phyloP scores from a whole-genome alignment of 768 basidiomycete genomes.

The Lactarius pseudohatsudake region DNA sequence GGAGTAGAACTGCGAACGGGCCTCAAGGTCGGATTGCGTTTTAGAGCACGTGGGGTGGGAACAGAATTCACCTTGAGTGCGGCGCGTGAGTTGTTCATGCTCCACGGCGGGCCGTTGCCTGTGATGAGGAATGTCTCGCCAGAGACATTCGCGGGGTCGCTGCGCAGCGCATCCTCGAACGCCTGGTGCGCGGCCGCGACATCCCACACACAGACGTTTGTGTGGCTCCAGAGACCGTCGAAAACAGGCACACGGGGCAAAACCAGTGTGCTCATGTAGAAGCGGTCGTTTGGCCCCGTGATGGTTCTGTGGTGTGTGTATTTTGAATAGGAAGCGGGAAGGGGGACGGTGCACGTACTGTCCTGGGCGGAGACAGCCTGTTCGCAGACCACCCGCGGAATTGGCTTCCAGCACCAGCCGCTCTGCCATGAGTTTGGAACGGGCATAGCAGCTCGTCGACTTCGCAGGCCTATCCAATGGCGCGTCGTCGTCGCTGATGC shows the following conservation, averaged over 20 bases:
- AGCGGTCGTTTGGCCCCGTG: slow-evolving; percentile 38
- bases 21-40: neutral
- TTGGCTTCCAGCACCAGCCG: slow-evolving; percentile 55
- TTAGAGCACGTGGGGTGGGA: neutral
- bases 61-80: slow-evolving; percentile 35
- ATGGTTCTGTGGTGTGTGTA: slow-evolving; percentile 33
- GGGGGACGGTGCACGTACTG: slow-evolving; percentile 31
- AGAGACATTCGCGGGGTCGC: slow-evolving; percentile 32
- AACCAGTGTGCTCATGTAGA: slow-evolving; percentile 36
- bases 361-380: slow-evolving; percentile 41
- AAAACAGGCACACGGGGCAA: slow-evolving; percentile 37
- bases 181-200: slow-evolving; percentile 39
- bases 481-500: slow-evolving; percentile 51
- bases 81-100: slow-evolving; percentile 33
- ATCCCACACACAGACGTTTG: slow-evolving; percentile 40
- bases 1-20: slow-evolving; percentile 35
- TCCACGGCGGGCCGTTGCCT: slow-evolving; percentile 38
- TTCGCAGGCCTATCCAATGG: slow-evolving; percentile 41
- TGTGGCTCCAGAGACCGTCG: slow-evolving; percentile 36
- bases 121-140: slow-evolving; percentile 40
- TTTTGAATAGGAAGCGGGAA: neutral
- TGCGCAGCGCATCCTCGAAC: slow-evolving; percentile 35
- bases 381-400: slow-evolving; percentile 44
- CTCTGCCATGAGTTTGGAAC: slow-evolving; percentile 56
- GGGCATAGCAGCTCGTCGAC: slow-evolving; percentile 50